These are phyloP conservation scores for Pseudocercospora musae DNA, from an alignment of 2,329 filamentous ascomycete species.

Conservation along the genomic window DNA sequence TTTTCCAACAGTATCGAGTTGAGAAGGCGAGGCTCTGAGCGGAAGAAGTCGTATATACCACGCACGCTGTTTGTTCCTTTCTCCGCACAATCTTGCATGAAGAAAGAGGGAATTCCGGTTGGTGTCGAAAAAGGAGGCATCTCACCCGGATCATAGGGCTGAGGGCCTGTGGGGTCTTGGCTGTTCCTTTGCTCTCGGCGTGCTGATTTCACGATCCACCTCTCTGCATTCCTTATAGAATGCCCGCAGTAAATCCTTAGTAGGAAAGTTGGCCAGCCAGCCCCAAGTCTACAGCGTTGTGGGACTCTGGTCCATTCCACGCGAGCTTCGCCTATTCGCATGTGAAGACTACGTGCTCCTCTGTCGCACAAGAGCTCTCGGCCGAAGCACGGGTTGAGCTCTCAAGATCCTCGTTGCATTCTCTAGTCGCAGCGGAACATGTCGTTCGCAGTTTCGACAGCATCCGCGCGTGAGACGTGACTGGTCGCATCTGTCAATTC, in stretches of 20 bases:
- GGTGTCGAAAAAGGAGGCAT: no score
- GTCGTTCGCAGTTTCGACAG: not conserved
- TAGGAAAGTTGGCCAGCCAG: not conserved
- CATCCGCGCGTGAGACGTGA: not conserved
- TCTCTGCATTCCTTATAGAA: not conserved
- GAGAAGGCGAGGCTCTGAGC: no score
- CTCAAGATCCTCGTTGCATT: not conserved
- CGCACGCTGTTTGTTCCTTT: no score
- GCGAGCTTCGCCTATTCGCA: not conserved
- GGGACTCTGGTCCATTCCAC: not conserved
- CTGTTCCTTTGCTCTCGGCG: not conserved
- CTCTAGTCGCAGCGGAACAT: not conserved
- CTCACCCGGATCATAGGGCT: no score
- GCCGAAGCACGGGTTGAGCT: not conserved
- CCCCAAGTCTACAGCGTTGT: no score
- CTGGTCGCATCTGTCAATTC: not conserved
- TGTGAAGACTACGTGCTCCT: not conserved
- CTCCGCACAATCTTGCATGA: no score
- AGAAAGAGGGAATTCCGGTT: no score
- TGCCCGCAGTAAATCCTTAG: not conserved
- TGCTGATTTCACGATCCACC: not conserved
- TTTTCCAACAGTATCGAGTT: no score
- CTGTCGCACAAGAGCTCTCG: not conserved
- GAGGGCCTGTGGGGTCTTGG: no score
- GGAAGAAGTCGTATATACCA: no score